Base-by-base conservation (phyloP, 441 rosid species). In the Adansonia gregorii region DNA sequence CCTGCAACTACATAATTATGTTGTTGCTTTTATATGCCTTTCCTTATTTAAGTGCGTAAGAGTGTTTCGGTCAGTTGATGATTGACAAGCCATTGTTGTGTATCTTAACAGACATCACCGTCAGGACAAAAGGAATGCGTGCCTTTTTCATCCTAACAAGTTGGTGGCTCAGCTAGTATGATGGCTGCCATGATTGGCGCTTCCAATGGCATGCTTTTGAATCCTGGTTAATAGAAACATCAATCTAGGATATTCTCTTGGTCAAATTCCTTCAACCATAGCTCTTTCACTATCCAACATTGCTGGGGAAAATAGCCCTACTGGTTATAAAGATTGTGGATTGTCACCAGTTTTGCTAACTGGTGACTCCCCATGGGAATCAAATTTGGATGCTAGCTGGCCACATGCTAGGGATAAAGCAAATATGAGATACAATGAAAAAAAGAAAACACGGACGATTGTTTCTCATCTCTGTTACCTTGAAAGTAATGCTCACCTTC, bases 371-470 rank as follows among this genome's bases (percentile, higher is more conserved):
- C 93, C 88, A 43, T 89, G 97, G 95, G 94, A 90, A 43, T 81
- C 93, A 12, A 87, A 79, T 80, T 67, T 83, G 48, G 96, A 87
- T 76, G 76, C 73, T 4, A 79, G 85, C 41, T 80, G 83, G 65
- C 89, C 92, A 2, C 89, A 81, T 73, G 90, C 91, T 8, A 87
- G 94, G 79, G 85, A 86, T 39, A 86, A 85, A 78, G 94, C 94
- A 6, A 90, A 88, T 83, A 85, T 87, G 87, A 83, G 95, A 85
- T 89, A 91, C 86, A 88, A 83, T 0, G 93, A 91, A 80, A 89
- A 89, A 83, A 91, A 87, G 84, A 88, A 88, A 80, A 84, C 89
- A 11, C 56, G 91, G 73, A 82, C 43, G 92, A 89, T 77, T 5
- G 85, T 69, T 59, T 24, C 31, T 27, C 12, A 2, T 61, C 49